phyloP scores from a whole-genome alignment of 805 yeast genomes.

The Allodekkera sacchari region DNA sequence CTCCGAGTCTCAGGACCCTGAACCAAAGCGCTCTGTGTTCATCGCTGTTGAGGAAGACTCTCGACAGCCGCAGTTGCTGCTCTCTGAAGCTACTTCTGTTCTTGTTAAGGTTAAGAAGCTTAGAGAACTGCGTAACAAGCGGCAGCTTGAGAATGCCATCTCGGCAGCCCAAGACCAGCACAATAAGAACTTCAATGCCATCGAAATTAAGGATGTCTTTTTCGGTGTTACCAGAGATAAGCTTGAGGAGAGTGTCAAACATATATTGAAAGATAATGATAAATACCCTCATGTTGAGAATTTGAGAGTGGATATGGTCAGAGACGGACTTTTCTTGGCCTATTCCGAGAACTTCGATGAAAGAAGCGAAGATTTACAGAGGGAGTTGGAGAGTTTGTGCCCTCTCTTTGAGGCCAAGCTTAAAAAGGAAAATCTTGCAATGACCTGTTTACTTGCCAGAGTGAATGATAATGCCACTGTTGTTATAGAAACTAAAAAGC shows the following conservation, averaged over 20 bases:
- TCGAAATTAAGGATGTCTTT: slow-evolving; percentile 43
- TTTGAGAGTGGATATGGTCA: slow-evolving; percentile 31
- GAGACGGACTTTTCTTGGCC: slow-evolving; percentile 33
- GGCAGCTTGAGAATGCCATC: neutral
- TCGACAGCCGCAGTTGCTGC: slow-evolving; percentile 33
- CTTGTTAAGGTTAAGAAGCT: slow-evolving; percentile 22
- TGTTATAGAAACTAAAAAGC: slow-evolving; percentile 19
- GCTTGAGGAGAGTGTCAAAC: slow-evolving; percentile 20
- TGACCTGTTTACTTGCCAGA: slow-evolving; percentile 38
- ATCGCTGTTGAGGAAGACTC: slow-evolving; percentile 31
- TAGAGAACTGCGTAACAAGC: slow-evolving; percentile 20
- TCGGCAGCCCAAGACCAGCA: neutral
- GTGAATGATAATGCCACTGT: slow-evolving; percentile 30
- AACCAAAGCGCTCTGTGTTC: slow-evolving; percentile 68
- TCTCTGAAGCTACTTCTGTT: slow-evolving; percentile 35
- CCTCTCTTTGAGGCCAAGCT: slow-evolving; percentile 27
- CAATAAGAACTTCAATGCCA: slow-evolving; percentile 40
- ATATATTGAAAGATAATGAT: neutral
- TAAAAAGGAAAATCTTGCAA: slow-evolving; percentile 36
- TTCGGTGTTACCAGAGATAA: slow-evolving; percentile 44
- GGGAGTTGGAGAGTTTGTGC: slow-evolving; percentile 33
- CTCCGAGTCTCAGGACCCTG: slow-evolving; percentile 73
- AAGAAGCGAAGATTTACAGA: slow-evolving; percentile 31
- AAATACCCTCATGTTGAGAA: slow-evolving; percentile 7
- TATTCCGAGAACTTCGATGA: slow-evolving; percentile 27